A percentile compares a stretch with the other conserved stretches of the same genome.
These are phyloP conservation scores for Lasiodiplodia gonubiensis DNA, from an alignment of 2,329 filamentous ascomycete genomes.

Conservation along the genomic window DNA sequence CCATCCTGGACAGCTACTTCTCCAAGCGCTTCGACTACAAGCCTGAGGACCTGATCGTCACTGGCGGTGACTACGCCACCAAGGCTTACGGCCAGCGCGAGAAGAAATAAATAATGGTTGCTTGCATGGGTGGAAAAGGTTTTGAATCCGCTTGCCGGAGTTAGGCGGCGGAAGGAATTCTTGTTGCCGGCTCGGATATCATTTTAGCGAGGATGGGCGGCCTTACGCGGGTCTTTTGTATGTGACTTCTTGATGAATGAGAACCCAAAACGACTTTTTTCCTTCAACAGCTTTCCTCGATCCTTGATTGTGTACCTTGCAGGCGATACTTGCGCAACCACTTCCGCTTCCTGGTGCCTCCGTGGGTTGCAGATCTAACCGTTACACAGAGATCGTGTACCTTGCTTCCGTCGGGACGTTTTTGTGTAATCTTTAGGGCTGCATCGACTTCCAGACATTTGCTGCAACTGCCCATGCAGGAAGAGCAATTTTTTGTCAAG, in stretches of 20 bases:
- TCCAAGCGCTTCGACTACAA: constrained; percentile 85
- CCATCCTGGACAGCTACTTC: constrained; percentile 91
- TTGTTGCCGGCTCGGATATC: background rate
- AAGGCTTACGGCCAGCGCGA: constrained; percentile 84
- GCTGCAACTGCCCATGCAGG: no score
- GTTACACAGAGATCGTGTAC: background rate
- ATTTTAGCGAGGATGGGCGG: constrained; percentile 5
- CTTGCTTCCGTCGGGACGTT: background rate
- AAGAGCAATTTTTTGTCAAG: no score
- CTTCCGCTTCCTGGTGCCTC: background rate
- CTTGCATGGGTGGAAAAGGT: background rate
- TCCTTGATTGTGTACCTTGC: background rate
- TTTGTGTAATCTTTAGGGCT: background rate
- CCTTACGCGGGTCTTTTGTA: constrained; percentile 1
- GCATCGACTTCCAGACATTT: no score
- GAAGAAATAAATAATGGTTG: constrained; percentile 47
- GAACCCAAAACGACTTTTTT: constrained; percentile 8
- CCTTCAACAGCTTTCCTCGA: background rate
- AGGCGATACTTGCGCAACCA: background rate
- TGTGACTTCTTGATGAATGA: constrained; percentile 13
- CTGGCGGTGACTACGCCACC: constrained; percentile 90
- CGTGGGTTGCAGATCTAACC: background rate
- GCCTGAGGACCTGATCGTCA: constrained; percentile 87
- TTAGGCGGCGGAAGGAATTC: background rate
- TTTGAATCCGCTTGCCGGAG: background rate